Evolutionary conservation across 371 early-diverging fungal genomes (phyloP).

Genomic region (Mortierella sp.): DNA sequence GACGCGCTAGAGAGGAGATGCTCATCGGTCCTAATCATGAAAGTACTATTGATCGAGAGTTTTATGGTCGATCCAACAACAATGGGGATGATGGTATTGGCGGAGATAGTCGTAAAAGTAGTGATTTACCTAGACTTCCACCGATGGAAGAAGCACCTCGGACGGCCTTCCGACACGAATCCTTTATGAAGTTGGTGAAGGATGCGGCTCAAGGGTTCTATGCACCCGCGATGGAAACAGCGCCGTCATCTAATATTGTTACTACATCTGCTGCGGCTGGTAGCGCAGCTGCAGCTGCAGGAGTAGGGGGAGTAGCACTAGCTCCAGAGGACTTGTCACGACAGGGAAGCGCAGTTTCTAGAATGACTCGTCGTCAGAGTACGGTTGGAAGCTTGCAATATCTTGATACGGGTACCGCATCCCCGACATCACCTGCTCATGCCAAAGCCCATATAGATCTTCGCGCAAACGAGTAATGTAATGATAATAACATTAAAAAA

Average conservation of each 20-base stretch:
- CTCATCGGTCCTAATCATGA: background rate
- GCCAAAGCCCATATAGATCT: background rate
- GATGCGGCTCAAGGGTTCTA: slow-evolving; percentile 48
- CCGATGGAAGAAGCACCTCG: slow-evolving; percentile 19
- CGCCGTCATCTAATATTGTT: background rate
- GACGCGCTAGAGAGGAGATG: background rate
- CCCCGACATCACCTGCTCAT: slow-evolving; percentile 11
- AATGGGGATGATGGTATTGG: no score
- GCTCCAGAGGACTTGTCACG: background rate
- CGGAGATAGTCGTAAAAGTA: background rate
- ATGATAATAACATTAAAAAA: background rate
- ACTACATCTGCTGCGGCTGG: slow-evolving; percentile 8
- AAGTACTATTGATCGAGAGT: no score
- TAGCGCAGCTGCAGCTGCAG: slow-evolving; percentile 8
- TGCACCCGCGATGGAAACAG: slow-evolving; percentile 9
- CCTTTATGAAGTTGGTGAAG: slow-evolving; percentile 46
- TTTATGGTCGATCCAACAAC: no score
- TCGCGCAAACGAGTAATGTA: no score
- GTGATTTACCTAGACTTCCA: background rate
- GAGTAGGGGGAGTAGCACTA: background rate
- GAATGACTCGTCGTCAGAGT: background rate
- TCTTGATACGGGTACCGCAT: slow-evolving; percentile 12
- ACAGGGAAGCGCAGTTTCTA: background rate
- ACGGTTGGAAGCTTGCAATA: slow-evolving; percentile 7
- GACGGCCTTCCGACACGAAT: slow-evolving; percentile 40